Base-by-base conservation (phyloP, 805 yeast genomes). In the Candida endomychidarum region DNA sequence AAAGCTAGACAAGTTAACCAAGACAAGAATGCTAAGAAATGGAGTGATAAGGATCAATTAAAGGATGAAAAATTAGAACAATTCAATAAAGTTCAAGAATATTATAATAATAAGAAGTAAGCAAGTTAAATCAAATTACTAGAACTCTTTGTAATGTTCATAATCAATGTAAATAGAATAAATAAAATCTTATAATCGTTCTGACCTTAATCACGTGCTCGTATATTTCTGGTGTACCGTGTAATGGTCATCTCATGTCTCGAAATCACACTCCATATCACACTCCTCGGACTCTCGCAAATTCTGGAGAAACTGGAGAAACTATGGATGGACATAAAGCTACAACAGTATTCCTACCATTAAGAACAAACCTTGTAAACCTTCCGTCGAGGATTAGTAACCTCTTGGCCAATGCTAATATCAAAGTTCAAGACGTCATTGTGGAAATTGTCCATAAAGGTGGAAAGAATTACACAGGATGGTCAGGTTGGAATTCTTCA, bases 401-500 rank as follows among this genome's bases (percentile, higher is more conserved):
- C 23, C 53, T 72, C 34, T 58, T 81, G 18, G 71, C 68, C 53
- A 66, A 69, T 46, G 76, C 82, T 5, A 72, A 75, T 43, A 71
- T 80, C 21, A 76, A 67, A 24, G 73, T 77, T 3, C 88, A 82
- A 51, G 72, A 75, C 49, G 78, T 81, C 11, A 69, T 81, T 3
- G 58, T 82, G 2, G 81, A 80, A 48, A 46, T 51, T 44, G 74
- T 70, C 33, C 51, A 41, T 25, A 51, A 48, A 20, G 52, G 42
- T 28, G 50, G 35, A 21, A 65, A 52, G 41, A 51, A 39, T 3
- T 81, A 70, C 47, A 71, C 78, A 14, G 89, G 88, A 3, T 83
- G 89, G 89, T 68, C 83, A 10, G 89, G 89, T 2, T 64, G 76
- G 68, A 57, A 72, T 3, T 57, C 70, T 8, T 41, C 54, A 1